These are phyloP conservation scores for Aspergillus haitiensis DNA, from an alignment of 495 filamentous ascomycete genomes.

Conservation along the genomic window DNA sequence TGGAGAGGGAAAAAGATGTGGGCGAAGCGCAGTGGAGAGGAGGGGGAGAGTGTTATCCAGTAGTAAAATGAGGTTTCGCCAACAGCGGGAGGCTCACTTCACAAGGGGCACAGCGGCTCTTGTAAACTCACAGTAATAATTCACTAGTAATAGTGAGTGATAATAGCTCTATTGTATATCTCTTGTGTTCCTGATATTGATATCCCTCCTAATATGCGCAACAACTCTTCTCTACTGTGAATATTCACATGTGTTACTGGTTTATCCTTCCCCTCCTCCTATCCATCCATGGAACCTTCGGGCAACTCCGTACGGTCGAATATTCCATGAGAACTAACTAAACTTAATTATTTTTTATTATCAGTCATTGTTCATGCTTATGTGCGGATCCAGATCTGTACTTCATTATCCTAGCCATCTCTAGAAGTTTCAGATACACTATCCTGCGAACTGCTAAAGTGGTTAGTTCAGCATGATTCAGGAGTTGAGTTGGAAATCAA, in stretches of 20 bases:
- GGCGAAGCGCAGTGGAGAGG: slow-evolving; percentile 13
- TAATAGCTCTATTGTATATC: not conserved
- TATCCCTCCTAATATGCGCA: too few species aligned
- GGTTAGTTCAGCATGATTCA: not conserved
- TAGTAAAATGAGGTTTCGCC: slow-evolving; percentile 23
- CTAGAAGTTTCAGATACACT: slow-evolving; percentile 11
- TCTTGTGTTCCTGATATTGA: not conserved
- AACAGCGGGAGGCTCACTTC: slow-evolving; percentile 19
- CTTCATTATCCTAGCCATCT: not conserved
- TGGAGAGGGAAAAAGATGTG: slow-evolving; percentile 15
- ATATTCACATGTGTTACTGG: too few species aligned
- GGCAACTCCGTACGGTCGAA: too few species aligned
- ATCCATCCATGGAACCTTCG: too few species aligned
- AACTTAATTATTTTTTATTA: not conserved
- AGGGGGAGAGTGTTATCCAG: slow-evolving; percentile 14
- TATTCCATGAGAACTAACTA: too few species aligned
- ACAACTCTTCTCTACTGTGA: too few species aligned
- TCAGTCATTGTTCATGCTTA: not conserved
- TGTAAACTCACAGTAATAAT: slow-evolving; percentile 3
- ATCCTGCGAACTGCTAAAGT: slow-evolving; percentile 7
- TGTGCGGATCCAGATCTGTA: not conserved
- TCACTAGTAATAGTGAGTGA: not conserved
- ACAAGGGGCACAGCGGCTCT: slow-evolving; percentile 19
- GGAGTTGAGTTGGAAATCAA: not conserved
- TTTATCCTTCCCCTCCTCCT: too few species aligned